These are phyloP conservation scores for Letharia lupina DNA, from an alignment of 495 filamentous ascomycete species.

Conservation along the genomic window DNA sequence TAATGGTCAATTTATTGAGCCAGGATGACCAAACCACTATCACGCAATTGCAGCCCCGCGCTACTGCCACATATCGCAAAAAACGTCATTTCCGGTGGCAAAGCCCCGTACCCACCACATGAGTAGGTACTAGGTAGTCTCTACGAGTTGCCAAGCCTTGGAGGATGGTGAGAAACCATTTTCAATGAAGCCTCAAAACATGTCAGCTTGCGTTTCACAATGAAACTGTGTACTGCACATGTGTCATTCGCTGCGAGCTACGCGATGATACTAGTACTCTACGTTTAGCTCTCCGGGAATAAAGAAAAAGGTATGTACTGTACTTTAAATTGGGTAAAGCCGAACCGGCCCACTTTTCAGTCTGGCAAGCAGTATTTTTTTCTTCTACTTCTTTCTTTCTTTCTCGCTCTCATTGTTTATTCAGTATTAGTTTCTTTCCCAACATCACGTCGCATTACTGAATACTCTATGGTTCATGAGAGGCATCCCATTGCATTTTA, in stretches of 20 bases:
- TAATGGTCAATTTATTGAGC: too few species aligned
- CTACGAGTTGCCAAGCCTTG: too few species aligned
- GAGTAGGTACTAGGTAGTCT: too few species aligned
- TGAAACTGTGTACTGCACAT: too few species aligned
- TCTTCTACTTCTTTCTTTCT: not conserved
- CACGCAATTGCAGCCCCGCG: constrained; percentile 22
- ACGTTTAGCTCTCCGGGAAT: not conserved
- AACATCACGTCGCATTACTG: not conserved
- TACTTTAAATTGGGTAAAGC: not conserved
- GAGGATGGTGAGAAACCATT: not conserved
- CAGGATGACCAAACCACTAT: constrained; percentile 6
- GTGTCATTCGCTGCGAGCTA: not conserved
- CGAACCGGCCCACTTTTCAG: not conserved
- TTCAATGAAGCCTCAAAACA: not conserved
- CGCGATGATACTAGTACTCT: too few species aligned
- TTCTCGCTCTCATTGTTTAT: not conserved
- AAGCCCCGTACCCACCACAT: not conserved
- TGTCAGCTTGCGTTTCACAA: not conserved
- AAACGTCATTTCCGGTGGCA: constrained; percentile 13
- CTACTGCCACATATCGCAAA: constrained; percentile 1
- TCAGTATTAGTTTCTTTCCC: not conserved
- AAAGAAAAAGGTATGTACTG: not conserved
- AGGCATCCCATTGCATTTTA: not conserved
- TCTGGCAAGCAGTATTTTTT: not conserved
- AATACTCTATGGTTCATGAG: not conserved